These are phyloP conservation scores for Chaetoceros tenuissimus DNA, from an alignment of 108 stramenopile genomes.

Conservation along the genomic window DNA sequence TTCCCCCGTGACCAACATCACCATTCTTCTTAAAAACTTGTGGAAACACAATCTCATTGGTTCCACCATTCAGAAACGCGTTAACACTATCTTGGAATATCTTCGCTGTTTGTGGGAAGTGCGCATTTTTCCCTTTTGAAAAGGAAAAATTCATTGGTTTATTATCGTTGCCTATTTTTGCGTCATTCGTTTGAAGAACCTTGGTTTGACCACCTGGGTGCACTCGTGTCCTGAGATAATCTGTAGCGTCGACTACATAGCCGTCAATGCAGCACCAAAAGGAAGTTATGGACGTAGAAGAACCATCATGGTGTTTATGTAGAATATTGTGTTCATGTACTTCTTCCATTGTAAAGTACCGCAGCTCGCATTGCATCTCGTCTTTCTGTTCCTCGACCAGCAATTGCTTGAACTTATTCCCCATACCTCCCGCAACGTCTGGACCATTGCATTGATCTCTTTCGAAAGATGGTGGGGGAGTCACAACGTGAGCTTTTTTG, in stretches of 20 bases:
- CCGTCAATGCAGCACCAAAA: neutral
- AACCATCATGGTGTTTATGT: neutral
- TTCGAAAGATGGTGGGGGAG: no score
- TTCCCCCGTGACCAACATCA: neutral
- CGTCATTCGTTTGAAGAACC: neutral
- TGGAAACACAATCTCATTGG: neutral
- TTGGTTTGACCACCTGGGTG: neutral
- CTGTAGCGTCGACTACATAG: neutral
- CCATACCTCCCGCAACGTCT: no score
- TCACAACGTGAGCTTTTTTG: no score
- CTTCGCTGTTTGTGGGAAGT: neutral
- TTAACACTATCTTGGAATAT: neutral
- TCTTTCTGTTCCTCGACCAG: no score
- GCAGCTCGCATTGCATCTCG: no score
- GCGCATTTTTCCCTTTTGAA: neutral
- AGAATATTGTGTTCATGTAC: neutral
- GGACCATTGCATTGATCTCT: no score
- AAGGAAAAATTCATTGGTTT: slow-evolving; percentile 1
- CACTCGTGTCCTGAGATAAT: neutral
- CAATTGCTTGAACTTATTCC: no score
- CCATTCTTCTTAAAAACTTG: neutral
- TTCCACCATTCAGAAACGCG: neutral
- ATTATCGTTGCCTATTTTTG: neutral
- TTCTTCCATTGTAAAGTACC: neutral
- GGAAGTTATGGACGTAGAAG: neutral